These are phyloP conservation scores for Lachnellula cervina DNA, from an alignment of 2,329 filamentous ascomycete species.

Conservation along the genomic window DNA sequence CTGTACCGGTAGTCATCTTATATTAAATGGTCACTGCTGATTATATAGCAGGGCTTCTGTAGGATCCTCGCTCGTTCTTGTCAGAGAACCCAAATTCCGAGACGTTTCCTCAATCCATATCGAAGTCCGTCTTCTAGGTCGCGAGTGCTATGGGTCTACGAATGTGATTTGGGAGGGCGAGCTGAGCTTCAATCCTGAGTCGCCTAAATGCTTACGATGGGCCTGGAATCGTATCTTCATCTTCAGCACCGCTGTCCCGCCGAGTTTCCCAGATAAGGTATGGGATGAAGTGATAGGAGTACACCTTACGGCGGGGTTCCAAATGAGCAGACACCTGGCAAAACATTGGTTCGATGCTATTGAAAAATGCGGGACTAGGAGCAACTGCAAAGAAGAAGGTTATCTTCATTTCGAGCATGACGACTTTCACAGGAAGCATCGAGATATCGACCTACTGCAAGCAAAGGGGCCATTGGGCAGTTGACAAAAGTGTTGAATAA, in stretches of 20 bases:
- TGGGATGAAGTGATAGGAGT: slow-evolving; percentile 34
- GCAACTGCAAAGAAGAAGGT: slow-evolving; percentile 11
- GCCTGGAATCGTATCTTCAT: slow-evolving; percentile 35
- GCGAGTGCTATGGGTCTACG: slow-evolving; percentile 2
- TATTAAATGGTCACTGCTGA: slow-evolving; percentile 7
- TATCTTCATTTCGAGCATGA: slow-evolving; percentile 12
- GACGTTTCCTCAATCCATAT: slow-evolving; percentile 8
- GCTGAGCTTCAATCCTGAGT: slow-evolving; percentile 20
- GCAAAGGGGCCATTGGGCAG: slow-evolving; percentile 26
- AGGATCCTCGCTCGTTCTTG: slow-evolving; percentile 31
- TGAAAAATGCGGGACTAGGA: background rate
- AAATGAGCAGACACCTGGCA: slow-evolving; percentile 12
- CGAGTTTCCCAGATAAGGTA: slow-evolving; percentile 32
- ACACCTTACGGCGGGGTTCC: slow-evolving; percentile 28
- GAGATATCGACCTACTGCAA: slow-evolving; percentile 13
- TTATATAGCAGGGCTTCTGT: slow-evolving; percentile 30
- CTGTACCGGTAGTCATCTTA: background rate
- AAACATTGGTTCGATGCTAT: slow-evolving; percentile 12
- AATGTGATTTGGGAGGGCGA: slow-evolving; percentile 11
- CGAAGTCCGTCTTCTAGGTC: slow-evolving; percentile 5
- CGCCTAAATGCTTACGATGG: slow-evolving; percentile 35
- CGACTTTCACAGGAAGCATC: slow-evolving; percentile 7
- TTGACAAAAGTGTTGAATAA: slow-evolving; percentile 80
- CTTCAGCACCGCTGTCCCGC: slow-evolving; percentile 28
- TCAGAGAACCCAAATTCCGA: slow-evolving; percentile 9